Evolutionary conservation across 2,329 filamentous ascomycete genomes (phyloP).

Genomic region (Aspergillus ibericus): DNA sequence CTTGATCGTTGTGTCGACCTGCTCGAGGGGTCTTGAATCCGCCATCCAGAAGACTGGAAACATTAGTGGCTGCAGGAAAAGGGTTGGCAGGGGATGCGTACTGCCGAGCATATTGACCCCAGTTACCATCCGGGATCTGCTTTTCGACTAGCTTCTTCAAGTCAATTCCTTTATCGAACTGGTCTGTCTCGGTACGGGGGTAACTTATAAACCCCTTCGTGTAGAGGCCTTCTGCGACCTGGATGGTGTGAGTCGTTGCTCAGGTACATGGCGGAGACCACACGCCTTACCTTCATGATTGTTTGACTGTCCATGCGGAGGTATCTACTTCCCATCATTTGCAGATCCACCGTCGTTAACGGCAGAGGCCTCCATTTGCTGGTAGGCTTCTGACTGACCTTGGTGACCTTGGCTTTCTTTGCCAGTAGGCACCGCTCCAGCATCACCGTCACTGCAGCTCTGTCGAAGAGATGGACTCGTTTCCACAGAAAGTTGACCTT

Average conservation of each 20-base stretch:
- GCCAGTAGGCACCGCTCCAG: constrained; percentile 82
- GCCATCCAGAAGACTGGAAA: constrained; percentile 64
- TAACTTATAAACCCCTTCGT: constrained; percentile 97
- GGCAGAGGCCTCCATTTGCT: constrained; percentile 93
- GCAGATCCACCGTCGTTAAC: constrained; percentile 90
- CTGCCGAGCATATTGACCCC: constrained; percentile 78
- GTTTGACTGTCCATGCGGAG: constrained; percentile 87
- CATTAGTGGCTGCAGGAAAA: constrained; percentile 1
- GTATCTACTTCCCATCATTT: constrained; percentile 89
- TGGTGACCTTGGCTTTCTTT: constrained; percentile 74
- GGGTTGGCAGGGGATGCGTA: constrained; percentile 23
- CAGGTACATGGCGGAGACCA: background rate
- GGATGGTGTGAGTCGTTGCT: constrained; percentile 2
- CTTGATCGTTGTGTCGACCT: constrained; percentile 90
- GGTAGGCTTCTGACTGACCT: constrained; percentile 86
- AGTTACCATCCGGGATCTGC: constrained; percentile 72
- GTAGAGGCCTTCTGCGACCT: constrained; percentile 79
- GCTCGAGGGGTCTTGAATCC: constrained; percentile 78
- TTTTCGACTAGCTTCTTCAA: constrained; percentile 77
- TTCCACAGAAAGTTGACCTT: constrained; percentile 84
- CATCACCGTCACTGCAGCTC: constrained; percentile 74
- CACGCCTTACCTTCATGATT: constrained; percentile 68
- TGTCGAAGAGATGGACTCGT: constrained; percentile 81
- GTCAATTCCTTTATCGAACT: constrained; percentile 89
- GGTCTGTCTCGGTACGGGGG: constrained; percentile 93